Evolutionary conservation across 2,329 filamentous ascomycete species (phyloP).

Genomic region (Diplodia scrobiculata): DNA sequence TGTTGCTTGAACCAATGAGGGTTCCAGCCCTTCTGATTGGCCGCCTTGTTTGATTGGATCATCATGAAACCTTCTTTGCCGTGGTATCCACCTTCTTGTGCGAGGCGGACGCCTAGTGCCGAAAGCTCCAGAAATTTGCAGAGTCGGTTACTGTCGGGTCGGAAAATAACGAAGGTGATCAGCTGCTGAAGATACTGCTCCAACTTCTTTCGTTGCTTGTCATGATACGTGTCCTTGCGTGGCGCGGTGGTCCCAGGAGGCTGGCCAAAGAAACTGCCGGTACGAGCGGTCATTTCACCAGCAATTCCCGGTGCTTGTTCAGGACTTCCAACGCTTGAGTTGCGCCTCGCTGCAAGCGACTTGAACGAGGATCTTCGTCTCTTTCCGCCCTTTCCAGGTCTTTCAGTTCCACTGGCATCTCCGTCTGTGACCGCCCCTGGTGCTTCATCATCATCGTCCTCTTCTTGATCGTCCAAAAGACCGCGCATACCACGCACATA

Average conservation of each 20-base stretch:
- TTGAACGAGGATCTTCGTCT: slow-evolving; percentile 53
- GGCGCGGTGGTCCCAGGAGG: slow-evolving; percentile 32
- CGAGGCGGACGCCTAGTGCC: slow-evolving; percentile 86
- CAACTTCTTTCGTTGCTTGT: slow-evolving; percentile 78
- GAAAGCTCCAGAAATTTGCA: slow-evolving; percentile 97
- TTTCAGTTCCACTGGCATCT: slow-evolving; percentile 69
- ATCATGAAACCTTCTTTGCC: slow-evolving; percentile 95
- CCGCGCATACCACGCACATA: slow-evolving; percentile 81
- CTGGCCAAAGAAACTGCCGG: slow-evolving; percentile 48
- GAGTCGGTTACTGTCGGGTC: slow-evolving; percentile 89
- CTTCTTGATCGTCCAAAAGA: slow-evolving; percentile 59
- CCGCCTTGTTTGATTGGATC: slow-evolving; percentile 85
- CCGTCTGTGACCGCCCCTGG: slow-evolving; percentile 61
- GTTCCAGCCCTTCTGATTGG: slow-evolving; percentile 81
- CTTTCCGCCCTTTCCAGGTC: slow-evolving; percentile 49
- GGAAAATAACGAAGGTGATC: slow-evolving; percentile 95
- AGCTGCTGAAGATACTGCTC: slow-evolving; percentile 91
- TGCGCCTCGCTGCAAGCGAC: slow-evolving; percentile 60
- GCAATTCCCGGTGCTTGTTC: slow-evolving; percentile 35
- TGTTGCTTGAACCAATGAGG: slow-evolving; percentile 42
- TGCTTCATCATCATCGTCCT: slow-evolving; percentile 76
- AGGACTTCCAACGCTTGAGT: slow-evolving; percentile 55
- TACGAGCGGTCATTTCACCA: slow-evolving; percentile 36
- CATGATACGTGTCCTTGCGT: slow-evolving; percentile 66
- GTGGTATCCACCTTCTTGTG: slow-evolving; percentile 94